Conservation (phyloP, 495 filamentous ascomycete genomes). For the Cercophora samala region DNA sequence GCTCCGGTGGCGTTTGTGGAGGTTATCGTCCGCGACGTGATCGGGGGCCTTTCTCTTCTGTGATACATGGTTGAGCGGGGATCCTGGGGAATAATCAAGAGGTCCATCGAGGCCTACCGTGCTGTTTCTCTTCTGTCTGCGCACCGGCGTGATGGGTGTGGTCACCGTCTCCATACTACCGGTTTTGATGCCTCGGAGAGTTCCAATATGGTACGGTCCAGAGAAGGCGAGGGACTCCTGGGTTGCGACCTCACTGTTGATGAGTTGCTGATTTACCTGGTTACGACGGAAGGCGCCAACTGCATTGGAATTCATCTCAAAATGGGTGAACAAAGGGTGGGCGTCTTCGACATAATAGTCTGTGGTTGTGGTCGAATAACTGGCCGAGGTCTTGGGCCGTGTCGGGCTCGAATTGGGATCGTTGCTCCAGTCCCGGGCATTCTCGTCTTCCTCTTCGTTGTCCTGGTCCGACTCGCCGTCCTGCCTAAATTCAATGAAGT, state of each 20-base stretch:
- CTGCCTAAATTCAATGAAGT: slow-evolving; percentile 67
- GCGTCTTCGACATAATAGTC: slow-evolving; percentile 29
- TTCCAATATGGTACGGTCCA: slow-evolving; percentile 48
- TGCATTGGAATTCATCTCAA: slow-evolving; percentile 58
- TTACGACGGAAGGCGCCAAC: slow-evolving; percentile 78
- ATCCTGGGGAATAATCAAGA: slow-evolving; percentile 34
- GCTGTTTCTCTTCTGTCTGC: slow-evolving; percentile 44
- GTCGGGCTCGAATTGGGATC: slow-evolving; percentile 52
- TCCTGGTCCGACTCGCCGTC: slow-evolving; percentile 38
- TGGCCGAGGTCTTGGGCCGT: slow-evolving; percentile 50
- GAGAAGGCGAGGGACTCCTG: slow-evolving; percentile 53
- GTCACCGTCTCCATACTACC: slow-evolving; percentile 53
- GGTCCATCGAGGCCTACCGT: slow-evolving; percentile 21
- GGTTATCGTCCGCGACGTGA: slow-evolving; percentile 26
- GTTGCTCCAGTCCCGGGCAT: slow-evolving; percentile 37
- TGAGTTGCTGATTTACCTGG: slow-evolving; percentile 67
- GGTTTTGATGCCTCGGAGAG: slow-evolving; percentile 54
- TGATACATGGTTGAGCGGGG: slow-evolving; percentile 38
- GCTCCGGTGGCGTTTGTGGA: slow-evolving; percentile 52
- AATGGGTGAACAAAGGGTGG: slow-evolving; percentile 57
- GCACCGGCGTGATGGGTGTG: slow-evolving; percentile 52
- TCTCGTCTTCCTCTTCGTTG: slow-evolving; percentile 48
- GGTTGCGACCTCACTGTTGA: slow-evolving; percentile 56
- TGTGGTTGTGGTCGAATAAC: slow-evolving; percentile 47
- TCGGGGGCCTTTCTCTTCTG: slow-evolving; percentile 51